These are phyloP conservation scores for Citrus hindsii DNA, from an alignment of 345 rosid genomes.

Conservation along the genomic window DNA sequence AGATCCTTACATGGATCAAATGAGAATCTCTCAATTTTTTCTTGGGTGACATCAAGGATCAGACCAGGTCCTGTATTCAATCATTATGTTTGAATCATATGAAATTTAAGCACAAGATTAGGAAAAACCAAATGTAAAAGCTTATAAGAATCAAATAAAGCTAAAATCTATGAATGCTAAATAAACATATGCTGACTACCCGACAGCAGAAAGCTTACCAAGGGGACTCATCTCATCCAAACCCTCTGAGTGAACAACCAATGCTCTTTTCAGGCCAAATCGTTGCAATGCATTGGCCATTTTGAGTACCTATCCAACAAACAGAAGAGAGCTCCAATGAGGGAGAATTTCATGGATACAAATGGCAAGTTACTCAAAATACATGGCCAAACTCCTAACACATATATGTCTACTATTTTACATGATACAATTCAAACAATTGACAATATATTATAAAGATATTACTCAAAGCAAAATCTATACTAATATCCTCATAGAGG, in stretches of 20 bases:
- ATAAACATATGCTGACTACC: neutral
- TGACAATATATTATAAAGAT: too few relatives aligned
- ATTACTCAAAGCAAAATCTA: neutral
- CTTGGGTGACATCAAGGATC: conserved; percentile 64
- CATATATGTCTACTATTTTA: neutral
- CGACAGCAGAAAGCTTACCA: conserved; percentile 39
- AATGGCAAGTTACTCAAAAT: neutral
- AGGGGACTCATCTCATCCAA: conserved; percentile 97
- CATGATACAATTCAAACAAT: neutral
- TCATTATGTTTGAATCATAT: neutral
- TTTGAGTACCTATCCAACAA: conserved; percentile 61
- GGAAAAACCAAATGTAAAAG: neutral
- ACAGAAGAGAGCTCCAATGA: conserved; percentile 1
- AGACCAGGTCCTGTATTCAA: conserved; percentile 62
- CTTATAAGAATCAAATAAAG: neutral
- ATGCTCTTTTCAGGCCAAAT: conserved; percentile 90
- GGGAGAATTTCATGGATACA: neutral
- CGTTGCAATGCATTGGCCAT: conserved; percentile 89
- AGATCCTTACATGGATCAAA: conserved; percentile 80
- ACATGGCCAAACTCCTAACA: neutral
- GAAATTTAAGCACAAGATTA: neutral
- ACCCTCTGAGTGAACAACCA: conserved; percentile 95
- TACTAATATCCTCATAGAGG: too few relatives aligned
- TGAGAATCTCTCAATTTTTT: conserved; percentile 62
- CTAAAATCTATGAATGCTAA: neutral